phyloP scores from a whole-genome alignment of 306 rosid genomes.

The Cucurbita argyrosperma region DNA sequence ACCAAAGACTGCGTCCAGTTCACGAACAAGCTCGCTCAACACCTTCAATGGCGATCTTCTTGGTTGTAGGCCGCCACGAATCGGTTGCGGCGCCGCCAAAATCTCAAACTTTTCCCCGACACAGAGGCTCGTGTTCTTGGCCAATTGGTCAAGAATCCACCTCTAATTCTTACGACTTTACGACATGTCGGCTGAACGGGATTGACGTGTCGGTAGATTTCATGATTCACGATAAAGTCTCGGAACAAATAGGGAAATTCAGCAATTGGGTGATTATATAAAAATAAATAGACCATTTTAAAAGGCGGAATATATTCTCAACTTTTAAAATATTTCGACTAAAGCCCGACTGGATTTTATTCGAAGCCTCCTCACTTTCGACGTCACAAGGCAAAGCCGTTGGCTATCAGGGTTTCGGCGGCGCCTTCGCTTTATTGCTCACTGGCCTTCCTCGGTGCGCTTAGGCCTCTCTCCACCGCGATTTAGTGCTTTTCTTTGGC shows the following conservation, averaged over 20 bases:
- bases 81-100: slow-evolving; percentile 10
- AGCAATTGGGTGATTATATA: not conserved
- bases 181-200: not conserved
- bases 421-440: too few species aligned
- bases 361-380: too few species aligned
- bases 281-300: not conserved
- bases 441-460: too few species aligned
- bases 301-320: not conserved
- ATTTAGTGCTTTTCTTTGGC: too few species aligned
- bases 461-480: too few species aligned
- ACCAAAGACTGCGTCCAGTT: not conserved
- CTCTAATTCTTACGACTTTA: slow-evolving; percentile 29
- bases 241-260: not conserved
- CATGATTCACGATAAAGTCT: not conserved
- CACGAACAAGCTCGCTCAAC: slow-evolving; percentile 11
- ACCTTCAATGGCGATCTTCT: slow-evolving; percentile 2
- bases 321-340: too few species aligned
- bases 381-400: too few species aligned
- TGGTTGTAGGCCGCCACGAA: slow-evolving; percentile 13
- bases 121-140: slow-evolving; percentile 36
- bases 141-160: slow-evolving; percentile 13
- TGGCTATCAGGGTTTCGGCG: too few species aligned
- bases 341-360: too few species aligned
- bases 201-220: not conserved
- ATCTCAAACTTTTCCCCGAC: slow-evolving; percentile 29